Conservation (phyloP, 345 rosid genomes). For the Noccaea caerulescens region DNA sequence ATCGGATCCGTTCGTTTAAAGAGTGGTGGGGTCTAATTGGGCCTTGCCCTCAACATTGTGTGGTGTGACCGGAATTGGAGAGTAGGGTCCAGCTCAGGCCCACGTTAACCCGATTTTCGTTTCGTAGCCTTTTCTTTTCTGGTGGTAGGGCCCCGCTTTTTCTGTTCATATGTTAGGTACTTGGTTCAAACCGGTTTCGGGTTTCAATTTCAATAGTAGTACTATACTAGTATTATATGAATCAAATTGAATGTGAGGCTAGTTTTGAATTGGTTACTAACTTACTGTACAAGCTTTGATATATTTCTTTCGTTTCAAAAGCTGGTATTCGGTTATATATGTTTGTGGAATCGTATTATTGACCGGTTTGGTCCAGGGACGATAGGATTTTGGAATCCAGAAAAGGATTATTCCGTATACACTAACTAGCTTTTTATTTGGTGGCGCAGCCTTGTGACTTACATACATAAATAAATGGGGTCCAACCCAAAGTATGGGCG, state of each 20-base stretch:
- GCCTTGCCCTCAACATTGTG: constrained; percentile 32
- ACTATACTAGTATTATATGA: neutral
- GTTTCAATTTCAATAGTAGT: neutral
- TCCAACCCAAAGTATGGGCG: constrained; percentile 40
- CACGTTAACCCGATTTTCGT: constrained; percentile 25
- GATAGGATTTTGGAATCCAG: constrained; percentile 42
- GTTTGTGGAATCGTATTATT: neutral
- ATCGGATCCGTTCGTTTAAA: constrained; percentile 8
- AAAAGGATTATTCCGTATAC: constrained; percentile 39
- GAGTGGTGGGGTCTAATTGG: constrained; percentile 40
- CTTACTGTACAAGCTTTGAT: neutral
- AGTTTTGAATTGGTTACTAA: neutral
- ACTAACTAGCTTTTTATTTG: constrained; percentile 25
- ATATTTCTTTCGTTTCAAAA: neutral
- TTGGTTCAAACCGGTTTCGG: constrained; percentile 21
- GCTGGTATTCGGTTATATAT: too few relatives aligned
- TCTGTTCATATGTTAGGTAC: constrained; percentile 22
- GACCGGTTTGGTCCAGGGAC: constrained; percentile 14
- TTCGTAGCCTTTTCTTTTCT: constrained; percentile 37
- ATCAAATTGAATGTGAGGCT: constrained; percentile 5
- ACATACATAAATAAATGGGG: constrained; percentile 30
- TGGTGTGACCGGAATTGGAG: constrained; percentile 40
- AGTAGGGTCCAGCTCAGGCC: constrained; percentile 41
- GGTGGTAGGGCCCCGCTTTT: constrained; percentile 31
- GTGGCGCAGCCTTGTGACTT: constrained; percentile 49